Base-by-base conservation (phyloP, 2,329 filamentous ascomycete species). In the Apiospora pterosperma region DNA sequence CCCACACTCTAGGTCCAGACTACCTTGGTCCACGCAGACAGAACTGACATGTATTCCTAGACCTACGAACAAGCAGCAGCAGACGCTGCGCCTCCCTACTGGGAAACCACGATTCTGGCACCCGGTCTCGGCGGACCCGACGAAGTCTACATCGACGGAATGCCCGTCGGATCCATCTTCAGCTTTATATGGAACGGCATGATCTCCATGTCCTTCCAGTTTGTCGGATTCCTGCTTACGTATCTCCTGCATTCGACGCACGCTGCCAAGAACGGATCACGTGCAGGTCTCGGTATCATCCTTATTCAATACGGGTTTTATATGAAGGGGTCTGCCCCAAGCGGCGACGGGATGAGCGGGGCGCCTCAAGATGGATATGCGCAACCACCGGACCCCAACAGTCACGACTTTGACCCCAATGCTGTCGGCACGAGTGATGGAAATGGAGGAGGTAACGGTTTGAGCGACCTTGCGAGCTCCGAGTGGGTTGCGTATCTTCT, bases 31-130 rank as follows among this genome's bases (percentile, higher is more conserved):
- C 25, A 52, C 39, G 64, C 71, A 70, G 71, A 70, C 79, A 82
- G 74, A 83, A 76, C 59, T 66, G 4, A 55, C 48, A 34, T 34
- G n/a, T n/a, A 3, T 10, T 31, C 2, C 19, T 72, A 97, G 92
- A 94, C 95, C 39, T 99, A 99, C 77, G 96, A 99, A 84, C 95
- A 98, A 87, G 96, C 96, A 19, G 96, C 96, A 3, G 95, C 95
- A 48, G 96, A 99, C 77, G 91, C 93, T 28, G 96, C 96, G 59
- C 96, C 96, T 1, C 96, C 96, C 0, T 99, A 99, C 79, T 99
- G 96, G 96, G 96, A 99, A 82, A 99, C 96, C 6, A 98, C 96
- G 0, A 97, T 99, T 69, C 86, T 99, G 62, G 95, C 94, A 0
- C 96, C 96, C 0, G 96, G 95, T 63, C 88, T 96, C 69, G 91